Evolutionary conservation across 768 basidiomycete genomes (phyloP), one percentile per base, ranked within the genome.

Genomic region (Lentinus tigrinus): DNA sequence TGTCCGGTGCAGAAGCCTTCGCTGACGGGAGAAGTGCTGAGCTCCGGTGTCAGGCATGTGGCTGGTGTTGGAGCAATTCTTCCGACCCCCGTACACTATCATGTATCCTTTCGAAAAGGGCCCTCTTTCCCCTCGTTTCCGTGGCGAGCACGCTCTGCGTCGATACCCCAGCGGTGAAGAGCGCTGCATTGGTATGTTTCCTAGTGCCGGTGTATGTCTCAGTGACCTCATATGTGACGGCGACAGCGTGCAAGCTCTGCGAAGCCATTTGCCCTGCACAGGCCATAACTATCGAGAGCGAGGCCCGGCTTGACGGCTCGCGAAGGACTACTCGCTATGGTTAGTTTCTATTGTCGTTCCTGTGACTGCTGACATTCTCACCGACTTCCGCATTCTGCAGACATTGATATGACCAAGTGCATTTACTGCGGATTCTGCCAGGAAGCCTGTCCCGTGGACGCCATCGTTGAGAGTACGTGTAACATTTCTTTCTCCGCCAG

Each of bases 371-470:
- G 54, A 54, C 24, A n/a, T 38, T 37, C 52, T 34, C 37, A 56
- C 66, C 42, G 11, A 40, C 47, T 51, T 52, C 27, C 2, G n/a
- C 28, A 38, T 4, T 6, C 42, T 14, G 21, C 63, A 95, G 93
- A 98, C 76, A 95, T 98, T 67, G 97, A 99, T 73, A 99, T 99
- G 97, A 99, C 97, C 58, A 98, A 95, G 81, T 98, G 97, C 77
- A 99, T 99, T 69, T 99, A 99, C 80, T 99, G 97, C 75, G 97
- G 97, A 53, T 98, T 98, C 81, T 98, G 97, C 74, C 96, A 98
- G 75, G 97, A 98, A 77, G 97, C 97, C 28, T 99, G 97, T 73
- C 97, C 97, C 2, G 97, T 98, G 56, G 97, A 98, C 75, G 97
- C 97, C 58, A 98, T 99, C 67, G 97, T 99, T 54, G 97, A 98